A percentile compares a stretch with the other conserved stretches of the same genome.
Evolutionary conservation across 2,329 filamentous ascomycete species (phyloP).

Genomic region (Ophiostoma australiae): DNA sequence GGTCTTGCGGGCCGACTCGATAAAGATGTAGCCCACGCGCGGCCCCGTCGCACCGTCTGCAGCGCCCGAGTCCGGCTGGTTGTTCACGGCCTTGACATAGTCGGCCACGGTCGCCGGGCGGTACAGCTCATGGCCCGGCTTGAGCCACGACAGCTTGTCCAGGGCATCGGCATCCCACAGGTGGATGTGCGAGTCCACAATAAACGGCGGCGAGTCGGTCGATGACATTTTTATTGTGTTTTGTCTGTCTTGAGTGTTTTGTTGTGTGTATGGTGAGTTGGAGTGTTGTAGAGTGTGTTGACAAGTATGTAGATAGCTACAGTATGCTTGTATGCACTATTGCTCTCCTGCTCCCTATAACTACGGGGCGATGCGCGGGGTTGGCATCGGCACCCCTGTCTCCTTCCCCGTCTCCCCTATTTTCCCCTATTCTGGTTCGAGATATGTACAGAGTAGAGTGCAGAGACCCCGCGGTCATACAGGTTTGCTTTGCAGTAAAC

Average conservation of each 20-base stretch:
- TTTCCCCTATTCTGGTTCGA: slow-evolving; percentile 7
- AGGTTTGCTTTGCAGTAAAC: too few species aligned
- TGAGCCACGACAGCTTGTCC: slow-evolving; percentile 65
- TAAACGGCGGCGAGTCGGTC: slow-evolving; percentile 33
- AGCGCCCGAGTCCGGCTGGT: neutral
- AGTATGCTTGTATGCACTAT: too few species aligned
- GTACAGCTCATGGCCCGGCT: slow-evolving; percentile 53
- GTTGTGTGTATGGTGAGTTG: too few species aligned
- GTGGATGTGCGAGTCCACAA: slow-evolving; percentile 90
- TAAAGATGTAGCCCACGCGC: slow-evolving; percentile 68
- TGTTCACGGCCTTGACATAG: slow-evolving; percentile 41
- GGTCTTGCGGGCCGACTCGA: slow-evolving; percentile 74
- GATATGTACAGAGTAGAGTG: neutral
- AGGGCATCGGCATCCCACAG: slow-evolving; percentile 70
- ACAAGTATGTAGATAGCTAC: neutral
- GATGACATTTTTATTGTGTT: slow-evolving; percentile 23
- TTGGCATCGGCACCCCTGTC: slow-evolving; percentile 7
- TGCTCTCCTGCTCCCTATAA: neutral
- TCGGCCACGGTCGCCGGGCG: slow-evolving; percentile 61
- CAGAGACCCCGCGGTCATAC: neutral
- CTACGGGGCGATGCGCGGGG: slow-evolving; percentile 5
- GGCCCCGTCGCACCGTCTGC: slow-evolving; percentile 37
- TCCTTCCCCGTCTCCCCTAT: slow-evolving; percentile 9
- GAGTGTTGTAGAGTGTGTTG: neutral
- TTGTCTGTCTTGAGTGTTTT: neutral